Base-by-base conservation (phyloP, 2,329 filamentous ascomycete species). In the Trichoderma koningii region DNA sequence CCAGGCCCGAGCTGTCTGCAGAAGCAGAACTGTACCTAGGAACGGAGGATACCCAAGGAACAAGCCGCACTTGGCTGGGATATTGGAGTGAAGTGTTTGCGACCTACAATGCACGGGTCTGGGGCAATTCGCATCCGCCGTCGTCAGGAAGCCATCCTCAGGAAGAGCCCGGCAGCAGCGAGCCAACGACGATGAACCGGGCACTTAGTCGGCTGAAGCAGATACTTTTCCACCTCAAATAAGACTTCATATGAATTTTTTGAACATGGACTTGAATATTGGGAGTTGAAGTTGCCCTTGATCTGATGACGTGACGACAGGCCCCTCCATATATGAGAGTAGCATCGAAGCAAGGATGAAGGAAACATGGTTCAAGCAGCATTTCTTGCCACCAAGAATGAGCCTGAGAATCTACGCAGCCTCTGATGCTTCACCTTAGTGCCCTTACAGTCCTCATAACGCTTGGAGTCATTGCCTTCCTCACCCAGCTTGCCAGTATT, bases 41-140 rank as follows among this genome's bases (percentile, higher is more conserved):
- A 17, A 53, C n/a, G 9, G 38, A 21, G 23, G 45, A 53, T 28
- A 45, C 34, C 14, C 47, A 21, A 30, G 48, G 53, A 19, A 50
- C 59, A 12, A 28, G 48, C 17, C 44, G 17, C 19, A 62, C 59
- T 30, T 62, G 59, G 59, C 2, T 53, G 17, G 45, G 23, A 21
- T 44, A 62, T 23, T 62, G 59, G 59, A 15, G 51, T 34, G 47
- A 30, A 12, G 59, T 62, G 17, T 62, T 62, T 26, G 52, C 59
- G 23, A 17, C 47, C 17, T 62, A 62, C 34, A 62, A 62, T 53
- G 59, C 59, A 7, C 59, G 48, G 28, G 47, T 62, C 30, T 62
- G 59, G 59, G 59, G 59, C 10, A 53, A 44, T 62, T 44, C 23
- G 17, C 48, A 23, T 21, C 50, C 26, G 15, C 44, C 17, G 19